These are phyloP conservation scores for Lachnellula arida DNA, from an alignment of 2,329 filamentous ascomycete species.

Conservation along the genomic window DNA sequence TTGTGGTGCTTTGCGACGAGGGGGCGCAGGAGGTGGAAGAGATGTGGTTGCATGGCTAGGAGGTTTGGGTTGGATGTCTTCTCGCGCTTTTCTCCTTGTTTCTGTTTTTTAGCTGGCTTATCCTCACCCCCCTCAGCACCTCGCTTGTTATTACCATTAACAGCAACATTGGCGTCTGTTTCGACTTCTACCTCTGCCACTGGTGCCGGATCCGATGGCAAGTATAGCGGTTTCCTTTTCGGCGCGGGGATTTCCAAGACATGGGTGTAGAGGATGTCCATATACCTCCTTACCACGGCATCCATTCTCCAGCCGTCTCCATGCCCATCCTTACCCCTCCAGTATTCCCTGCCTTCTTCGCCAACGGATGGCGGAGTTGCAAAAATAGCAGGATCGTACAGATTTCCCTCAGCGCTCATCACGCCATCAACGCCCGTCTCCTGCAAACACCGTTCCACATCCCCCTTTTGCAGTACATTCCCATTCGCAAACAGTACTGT, in stretches of 20 bases:
- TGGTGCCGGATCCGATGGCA: constrained; percentile 45
- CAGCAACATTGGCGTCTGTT: constrained; percentile 15
- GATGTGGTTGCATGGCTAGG: constrained; percentile 78
- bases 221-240: constrained; percentile 64
- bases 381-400: constrained; percentile 89
- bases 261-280: constrained; percentile 83
- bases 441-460: constrained; percentile 72
- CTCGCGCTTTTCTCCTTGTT: constrained; percentile 35
- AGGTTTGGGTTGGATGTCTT: constrained; percentile 55
- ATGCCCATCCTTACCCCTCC: constrained; percentile 67
- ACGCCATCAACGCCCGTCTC: constrained; percentile 86
- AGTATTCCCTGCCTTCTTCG: constrained; percentile 74
- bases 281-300: constrained; percentile 78
- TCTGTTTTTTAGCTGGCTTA: constrained; percentile 36
- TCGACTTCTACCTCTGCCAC: constrained; percentile 23
- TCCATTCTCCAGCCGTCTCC: constrained; percentile 85
- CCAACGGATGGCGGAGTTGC: constrained; percentile 59
- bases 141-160: constrained; percentile 27
- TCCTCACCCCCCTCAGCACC: constrained; percentile 40
- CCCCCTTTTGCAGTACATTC: constrained; percentile 77
- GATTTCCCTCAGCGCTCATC: constrained; percentile 94
- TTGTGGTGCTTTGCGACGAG: constrained; percentile 76
- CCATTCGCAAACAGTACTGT: constrained; percentile 97
- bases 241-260: constrained; percentile 65
- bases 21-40: constrained; percentile 85